These are phyloP conservation scores for Guadua angustifolia DNA, from an alignment of 176 grass and related monocot species.

Conservation along the genomic window DNA sequence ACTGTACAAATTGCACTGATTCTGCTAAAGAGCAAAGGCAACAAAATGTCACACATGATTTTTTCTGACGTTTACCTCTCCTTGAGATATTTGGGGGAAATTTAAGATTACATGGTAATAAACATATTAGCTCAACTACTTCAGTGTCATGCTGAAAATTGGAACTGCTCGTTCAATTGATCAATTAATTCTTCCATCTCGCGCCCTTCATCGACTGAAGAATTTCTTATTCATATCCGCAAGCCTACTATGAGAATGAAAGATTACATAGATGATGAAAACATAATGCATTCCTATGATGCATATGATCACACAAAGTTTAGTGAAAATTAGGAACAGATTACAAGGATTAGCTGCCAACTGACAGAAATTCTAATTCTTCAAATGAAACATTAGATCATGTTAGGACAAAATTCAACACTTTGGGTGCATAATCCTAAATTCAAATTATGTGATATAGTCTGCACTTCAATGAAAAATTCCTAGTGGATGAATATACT, in stretches of 20 bases:
- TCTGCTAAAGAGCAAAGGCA: not conserved
- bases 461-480: constrained; percentile 21
- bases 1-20: not conserved
- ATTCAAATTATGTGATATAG: not conserved
- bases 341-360: not conserved
- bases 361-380: constrained; percentile 4
- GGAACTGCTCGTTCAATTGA: not conserved
- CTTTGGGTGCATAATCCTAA: constrained; percentile 9
- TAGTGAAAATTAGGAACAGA: not conserved
- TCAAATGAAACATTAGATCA: constrained; percentile 10
- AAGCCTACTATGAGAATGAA: constrained; percentile 1
- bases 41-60: not conserved
- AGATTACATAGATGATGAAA: not conserved
- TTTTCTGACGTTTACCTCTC: not conserved
- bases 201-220: not conserved
- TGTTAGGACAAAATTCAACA: not conserved
- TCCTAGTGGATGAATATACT: not conserved
- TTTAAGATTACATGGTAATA: not conserved
- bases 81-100: not conserved
- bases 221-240: constrained; percentile 7
- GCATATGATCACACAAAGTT: not conserved
- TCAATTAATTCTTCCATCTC: not conserved
- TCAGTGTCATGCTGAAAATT: constrained; percentile 20
- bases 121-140: constrained; percentile 2
- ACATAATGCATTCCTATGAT: not conserved